Percentiles rank a stretch among this genome's conserved stretches.
Evolutionary conservation across 108 stramenopile species (phyloP).

Genomic region (Nannochloropsis gaditana): DNA sequence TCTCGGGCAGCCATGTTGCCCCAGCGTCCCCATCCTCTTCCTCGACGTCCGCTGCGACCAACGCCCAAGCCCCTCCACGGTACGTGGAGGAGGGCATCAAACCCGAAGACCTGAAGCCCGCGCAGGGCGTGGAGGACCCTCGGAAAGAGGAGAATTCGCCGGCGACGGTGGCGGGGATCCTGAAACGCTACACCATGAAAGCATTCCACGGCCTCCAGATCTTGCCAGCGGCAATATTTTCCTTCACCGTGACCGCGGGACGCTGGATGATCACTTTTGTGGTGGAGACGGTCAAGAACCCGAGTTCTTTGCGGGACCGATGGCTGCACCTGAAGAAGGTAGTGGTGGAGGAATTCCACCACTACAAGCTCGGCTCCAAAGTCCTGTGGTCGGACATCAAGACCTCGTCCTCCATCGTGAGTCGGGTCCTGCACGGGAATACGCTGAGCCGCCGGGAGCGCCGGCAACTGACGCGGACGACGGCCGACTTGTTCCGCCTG

Average conservation of each 20-base stretch:
- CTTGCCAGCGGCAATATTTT: not conserved
- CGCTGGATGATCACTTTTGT: not conserved
- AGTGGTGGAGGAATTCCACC: slow-evolving; percentile 58
- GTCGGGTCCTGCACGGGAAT: slow-evolving; percentile 68
- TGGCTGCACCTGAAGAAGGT: slow-evolving; percentile 67
- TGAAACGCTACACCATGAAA: not conserved
- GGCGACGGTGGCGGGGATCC: not conserved
- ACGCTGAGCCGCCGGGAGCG: slow-evolving; percentile 87
- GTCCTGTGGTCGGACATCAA: slow-evolving; percentile 80
- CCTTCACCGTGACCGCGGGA: not conserved
- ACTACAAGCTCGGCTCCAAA: slow-evolving; percentile 92
- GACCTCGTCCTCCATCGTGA: slow-evolving; percentile 72
- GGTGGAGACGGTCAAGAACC: slow-evolving; percentile 13
- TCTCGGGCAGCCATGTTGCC: too few species aligned
- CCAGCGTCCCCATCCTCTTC: not conserved
- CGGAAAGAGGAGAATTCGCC: slow-evolving; percentile 17
- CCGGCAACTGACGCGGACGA: slow-evolving; percentile 88
- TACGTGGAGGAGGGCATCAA: slow-evolving; percentile 6
- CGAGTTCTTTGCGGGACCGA: slow-evolving; percentile 32
- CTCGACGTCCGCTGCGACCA: not conserved
- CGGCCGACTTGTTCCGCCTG: slow-evolving; percentile 88
- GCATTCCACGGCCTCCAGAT: not conserved
- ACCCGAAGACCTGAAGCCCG: not conserved
- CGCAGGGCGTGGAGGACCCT: slow-evolving; percentile 3
- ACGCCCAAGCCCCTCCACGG: not conserved